phyloP scores from a whole-genome alignment of 2,329 filamentous ascomycete genomes.

The Ambrosiella cleistominuta region DNA sequence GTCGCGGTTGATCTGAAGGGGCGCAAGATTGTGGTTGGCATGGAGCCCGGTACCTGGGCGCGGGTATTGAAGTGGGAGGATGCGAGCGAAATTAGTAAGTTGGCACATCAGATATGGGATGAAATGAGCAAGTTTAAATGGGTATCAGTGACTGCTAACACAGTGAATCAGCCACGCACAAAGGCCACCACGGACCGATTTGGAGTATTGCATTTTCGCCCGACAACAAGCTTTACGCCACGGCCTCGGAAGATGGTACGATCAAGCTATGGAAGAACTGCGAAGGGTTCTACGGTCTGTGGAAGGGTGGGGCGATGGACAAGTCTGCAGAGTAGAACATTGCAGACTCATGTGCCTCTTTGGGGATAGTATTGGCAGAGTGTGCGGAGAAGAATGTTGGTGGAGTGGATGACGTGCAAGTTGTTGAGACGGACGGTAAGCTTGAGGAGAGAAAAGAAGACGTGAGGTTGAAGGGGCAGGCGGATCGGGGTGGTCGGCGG shows the following conservation, averaged over 20 bases:
- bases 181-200: conserved; percentile 91
- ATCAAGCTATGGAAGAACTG: conserved; percentile 80
- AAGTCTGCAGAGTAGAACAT: conserved; percentile 13
- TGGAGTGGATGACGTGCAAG: too few species aligned
- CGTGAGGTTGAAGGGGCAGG: background rate
- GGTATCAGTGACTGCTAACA: conserved; percentile 9
- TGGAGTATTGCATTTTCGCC: conserved; percentile 93
- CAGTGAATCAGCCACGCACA: conserved; percentile 54
- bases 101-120: too few species aligned
- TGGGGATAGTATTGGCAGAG: background rate
- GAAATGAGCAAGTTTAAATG: background rate
- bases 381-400: too few species aligned
- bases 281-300: conserved; percentile 45
- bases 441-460: background rate
- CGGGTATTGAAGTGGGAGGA: conserved; percentile 80
- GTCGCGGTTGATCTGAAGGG: conserved; percentile 72
- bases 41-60: conserved; percentile 90
- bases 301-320: conserved; percentile 31
- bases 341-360: background rate
- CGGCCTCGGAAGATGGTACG: conserved; percentile 89
- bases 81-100: conserved; percentile 55
- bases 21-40: conserved; percentile 74
- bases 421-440: background rate
- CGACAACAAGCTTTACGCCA: conserved; percentile 90
- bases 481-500: background rate